A percentile compares a stretch with the other conserved stretches of the same genome.
These are phyloP conservation scores for Russula lepida DNA, from an alignment of 768 basidiomycete species.

Conservation along the genomic window DNA sequence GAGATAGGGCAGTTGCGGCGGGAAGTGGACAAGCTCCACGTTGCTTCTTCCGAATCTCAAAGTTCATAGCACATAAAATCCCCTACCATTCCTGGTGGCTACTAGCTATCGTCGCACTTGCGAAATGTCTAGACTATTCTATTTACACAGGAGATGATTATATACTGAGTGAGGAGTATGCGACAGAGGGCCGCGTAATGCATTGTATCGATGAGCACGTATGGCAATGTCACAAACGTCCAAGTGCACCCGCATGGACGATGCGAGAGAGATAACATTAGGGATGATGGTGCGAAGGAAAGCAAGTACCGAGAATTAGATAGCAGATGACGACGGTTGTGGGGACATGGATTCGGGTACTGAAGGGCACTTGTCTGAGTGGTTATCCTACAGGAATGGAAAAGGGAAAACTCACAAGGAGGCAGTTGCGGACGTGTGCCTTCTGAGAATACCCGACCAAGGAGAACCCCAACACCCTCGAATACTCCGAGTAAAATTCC, in stretches of 20 bases:
- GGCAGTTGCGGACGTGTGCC: conserved; percentile 72
- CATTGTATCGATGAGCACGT: background rate
- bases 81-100: background rate
- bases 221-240: background rate
- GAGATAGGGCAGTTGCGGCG: conserved; percentile 9
- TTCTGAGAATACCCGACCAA: conserved; percentile 83
- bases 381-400: background rate
- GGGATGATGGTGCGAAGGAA: background rate
- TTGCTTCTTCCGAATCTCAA: background rate
- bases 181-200: background rate
- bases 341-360: conserved; percentile 19
- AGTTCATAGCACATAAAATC: background rate
- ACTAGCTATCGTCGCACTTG: background rate
- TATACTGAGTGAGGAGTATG: conserved; percentile 14
- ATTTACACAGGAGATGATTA: conserved; percentile 15
- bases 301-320: background rate
- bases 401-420: conserved; percentile 46
- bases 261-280: background rate
- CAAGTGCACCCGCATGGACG: background rate
- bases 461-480: conserved; percentile 89
- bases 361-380: background rate
- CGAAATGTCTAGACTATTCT: conserved; percentile 7
- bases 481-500: conserved; percentile 93
- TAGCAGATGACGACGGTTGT: conserved; percentile 11
- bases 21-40: conserved; percentile 7